These are phyloP conservation scores for Exophiala alcalophila DNA, from an alignment of 2,329 filamentous ascomycete species.

Conservation along the genomic window DNA sequence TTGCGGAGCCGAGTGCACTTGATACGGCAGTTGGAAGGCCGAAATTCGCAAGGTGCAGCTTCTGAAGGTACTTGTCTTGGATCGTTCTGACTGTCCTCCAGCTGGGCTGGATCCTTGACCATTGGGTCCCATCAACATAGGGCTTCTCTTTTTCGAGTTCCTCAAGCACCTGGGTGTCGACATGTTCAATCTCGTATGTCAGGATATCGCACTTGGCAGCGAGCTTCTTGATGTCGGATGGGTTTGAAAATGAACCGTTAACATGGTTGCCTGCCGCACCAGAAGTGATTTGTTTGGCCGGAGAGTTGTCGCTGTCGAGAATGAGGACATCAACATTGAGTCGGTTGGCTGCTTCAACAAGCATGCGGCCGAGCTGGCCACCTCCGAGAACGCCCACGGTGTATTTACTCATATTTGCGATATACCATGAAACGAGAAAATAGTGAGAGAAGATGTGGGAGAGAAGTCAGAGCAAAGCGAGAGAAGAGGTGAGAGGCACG, in stretches of 20 bases:
- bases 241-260: conserved; percentile 77
- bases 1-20: conserved; percentile 55
- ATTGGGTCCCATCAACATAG: conserved; percentile 25
- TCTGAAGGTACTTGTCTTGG: conserved; percentile 84
- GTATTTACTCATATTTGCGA: too few relatives aligned
- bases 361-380: conserved; percentile 87
- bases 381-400: conserved; percentile 56
- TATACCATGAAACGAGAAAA: too few relatives aligned
- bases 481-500: too few relatives aligned
- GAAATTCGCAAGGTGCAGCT: conserved; percentile 64
- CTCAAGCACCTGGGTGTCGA: conserved; percentile 76
- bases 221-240: conserved; percentile 70
- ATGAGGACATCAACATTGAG: conserved; percentile 77
- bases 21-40: conserved; percentile 67
- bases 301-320: conserved; percentile 70
- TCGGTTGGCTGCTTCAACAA: conserved; percentile 78
- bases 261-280: conserved; percentile 60
- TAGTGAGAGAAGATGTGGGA: too few relatives aligned
- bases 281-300: conserved; percentile 75
- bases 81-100: conserved; percentile 78
- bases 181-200: conserved; percentile 90
- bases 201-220: conserved; percentile 71
- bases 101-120: conserved; percentile 61
- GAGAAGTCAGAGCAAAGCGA: too few relatives aligned
- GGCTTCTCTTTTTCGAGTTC: conserved; percentile 58